A percentile compares a stretch with the other conserved stretches of the same genome.
Conservation (phyloP, 495 filamentous ascomycete species). For the Hypoxylon intermedium region DNA sequence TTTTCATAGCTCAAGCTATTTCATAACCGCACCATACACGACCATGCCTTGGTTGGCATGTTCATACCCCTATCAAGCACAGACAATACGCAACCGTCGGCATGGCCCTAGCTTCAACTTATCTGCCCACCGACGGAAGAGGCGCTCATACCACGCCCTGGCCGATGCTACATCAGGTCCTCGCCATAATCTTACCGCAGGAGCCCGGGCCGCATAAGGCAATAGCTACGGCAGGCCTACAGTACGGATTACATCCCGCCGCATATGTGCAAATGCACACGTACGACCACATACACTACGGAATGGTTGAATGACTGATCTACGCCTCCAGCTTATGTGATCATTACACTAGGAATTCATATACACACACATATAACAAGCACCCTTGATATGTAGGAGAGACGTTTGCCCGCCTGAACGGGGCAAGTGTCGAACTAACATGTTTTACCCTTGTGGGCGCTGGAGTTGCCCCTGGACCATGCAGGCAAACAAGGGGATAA, state of each 20-base stretch:
- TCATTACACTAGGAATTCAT: no score
- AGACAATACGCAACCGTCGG: slow-evolving; percentile 10
- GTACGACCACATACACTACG: not conserved
- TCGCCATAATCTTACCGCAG: slow-evolving; percentile 32
- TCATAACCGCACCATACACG: slow-evolving; percentile 19
- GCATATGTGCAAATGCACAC: slow-evolving; percentile 1
- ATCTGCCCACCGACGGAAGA: slow-evolving; percentile 25
- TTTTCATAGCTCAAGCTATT: slow-evolving; percentile 9
- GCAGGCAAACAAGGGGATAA: slow-evolving; percentile 39
- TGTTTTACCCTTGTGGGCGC: slow-evolving; percentile 16
- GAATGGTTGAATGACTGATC: slow-evolving; percentile 3
- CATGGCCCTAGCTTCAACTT: not conserved
- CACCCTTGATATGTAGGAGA: slow-evolving; percentile 8
- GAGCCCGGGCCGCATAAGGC: slow-evolving; percentile 10
- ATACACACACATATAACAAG: not conserved
- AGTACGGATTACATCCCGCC: no score
- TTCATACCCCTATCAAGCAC: slow-evolving; percentile 28
- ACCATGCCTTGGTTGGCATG: slow-evolving; percentile 29
- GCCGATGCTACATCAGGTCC: slow-evolving; percentile 11
- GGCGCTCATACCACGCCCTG: slow-evolving; percentile 15
- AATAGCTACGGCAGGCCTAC: not conserved
- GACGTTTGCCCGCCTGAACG: slow-evolving; percentile 5
- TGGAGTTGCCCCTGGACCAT: slow-evolving; percentile 31
- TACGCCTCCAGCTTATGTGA: not conserved
- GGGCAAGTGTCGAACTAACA: slow-evolving; percentile 20